phyloP scores from a whole-genome alignment of 371 early-diverging fungal species.

The Synchytrium microbalum region DNA sequence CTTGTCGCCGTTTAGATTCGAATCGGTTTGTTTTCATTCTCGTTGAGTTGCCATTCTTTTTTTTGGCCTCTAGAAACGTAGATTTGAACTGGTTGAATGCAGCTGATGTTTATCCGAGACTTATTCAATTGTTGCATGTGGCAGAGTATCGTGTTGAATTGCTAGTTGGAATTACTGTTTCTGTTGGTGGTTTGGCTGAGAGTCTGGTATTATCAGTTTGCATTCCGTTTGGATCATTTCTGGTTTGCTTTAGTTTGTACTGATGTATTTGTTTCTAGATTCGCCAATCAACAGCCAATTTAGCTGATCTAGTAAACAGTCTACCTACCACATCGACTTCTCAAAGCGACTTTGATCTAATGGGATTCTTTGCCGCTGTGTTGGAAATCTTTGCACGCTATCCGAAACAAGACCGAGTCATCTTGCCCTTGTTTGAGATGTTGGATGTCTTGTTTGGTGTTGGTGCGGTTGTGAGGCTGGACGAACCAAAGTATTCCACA shows the following conservation, averaged over 20 bases:
- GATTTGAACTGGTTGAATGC: conserved; percentile 57
- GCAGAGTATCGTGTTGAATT: conserved; percentile 52
- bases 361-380: conserved; percentile 11
- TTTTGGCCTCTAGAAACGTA: conserved; percentile 13
- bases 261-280: conserved; percentile 35
- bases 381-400: conserved; percentile 21
- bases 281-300: conserved; percentile 56
- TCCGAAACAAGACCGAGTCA: conserved; percentile 54
- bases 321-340: conserved; percentile 24
- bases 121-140: conserved; percentile 48
- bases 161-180: conserved; percentile 59
- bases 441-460: conserved; percentile 51
- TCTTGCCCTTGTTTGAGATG: conserved; percentile 57
- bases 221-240: background rate
- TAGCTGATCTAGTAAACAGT: conserved; percentile 50
- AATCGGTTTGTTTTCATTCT: too few species aligned
- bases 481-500: background rate
- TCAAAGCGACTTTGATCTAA: background rate
- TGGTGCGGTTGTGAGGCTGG: conserved; percentile 16
- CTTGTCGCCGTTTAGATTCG: too few species aligned
- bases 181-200: conserved; percentile 75
- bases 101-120: conserved; percentile 53
- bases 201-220: conserved; percentile 59
- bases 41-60: background rate
- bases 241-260: conserved; percentile 2